Percentiles rank a stretch among this genome's conserved stretches.
phyloP scores from a whole-genome alignment of 176 grass and related monocot genomes.

The Musa troglodytarum region DNA sequence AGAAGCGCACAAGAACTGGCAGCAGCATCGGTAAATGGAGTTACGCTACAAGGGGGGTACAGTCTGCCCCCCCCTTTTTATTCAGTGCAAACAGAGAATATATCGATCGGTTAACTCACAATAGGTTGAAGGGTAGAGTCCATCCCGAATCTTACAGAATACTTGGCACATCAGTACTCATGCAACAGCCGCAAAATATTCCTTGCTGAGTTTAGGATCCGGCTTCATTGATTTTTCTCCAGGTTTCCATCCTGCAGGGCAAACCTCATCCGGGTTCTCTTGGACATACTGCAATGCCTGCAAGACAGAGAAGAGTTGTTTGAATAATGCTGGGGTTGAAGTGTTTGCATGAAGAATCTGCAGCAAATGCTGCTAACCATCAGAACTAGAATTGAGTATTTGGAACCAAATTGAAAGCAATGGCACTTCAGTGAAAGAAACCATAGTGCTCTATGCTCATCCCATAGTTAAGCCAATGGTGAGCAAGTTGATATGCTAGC shows the following conservation, averaged over 20 bases:
- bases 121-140: too few relatives aligned
- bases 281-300: conserved; percentile 90
- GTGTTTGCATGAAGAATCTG: background rate
- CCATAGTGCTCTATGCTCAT: background rate
- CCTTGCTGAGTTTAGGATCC: conserved; percentile 82
- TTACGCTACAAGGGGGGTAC: too few relatives aligned
- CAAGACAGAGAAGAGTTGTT: background rate
- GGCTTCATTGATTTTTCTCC: conserved; percentile 84
- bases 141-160: background rate
- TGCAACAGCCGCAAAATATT: conserved; percentile 57
- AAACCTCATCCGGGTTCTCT: conserved; percentile 96
- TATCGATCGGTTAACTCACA: too few relatives aligned
- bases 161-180: background rate
- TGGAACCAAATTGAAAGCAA: background rate
- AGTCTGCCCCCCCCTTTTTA: too few relatives aligned
- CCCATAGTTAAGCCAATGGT: too few relatives aligned
- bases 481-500: background rate
- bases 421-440: background rate
- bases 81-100: background rate
- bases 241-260: conserved; percentile 81
- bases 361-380: background rate
- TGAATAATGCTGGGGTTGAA: background rate
- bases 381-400: background rate
- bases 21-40: too few relatives aligned
- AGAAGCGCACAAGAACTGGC: too few relatives aligned